Percentiles rank a stretch among this genome's conserved stretches.
These are phyloP conservation scores for Fusarium scirpi DNA, from an alignment of 2,329 filamentous ascomycete species.

Conservation along the genomic window DNA sequence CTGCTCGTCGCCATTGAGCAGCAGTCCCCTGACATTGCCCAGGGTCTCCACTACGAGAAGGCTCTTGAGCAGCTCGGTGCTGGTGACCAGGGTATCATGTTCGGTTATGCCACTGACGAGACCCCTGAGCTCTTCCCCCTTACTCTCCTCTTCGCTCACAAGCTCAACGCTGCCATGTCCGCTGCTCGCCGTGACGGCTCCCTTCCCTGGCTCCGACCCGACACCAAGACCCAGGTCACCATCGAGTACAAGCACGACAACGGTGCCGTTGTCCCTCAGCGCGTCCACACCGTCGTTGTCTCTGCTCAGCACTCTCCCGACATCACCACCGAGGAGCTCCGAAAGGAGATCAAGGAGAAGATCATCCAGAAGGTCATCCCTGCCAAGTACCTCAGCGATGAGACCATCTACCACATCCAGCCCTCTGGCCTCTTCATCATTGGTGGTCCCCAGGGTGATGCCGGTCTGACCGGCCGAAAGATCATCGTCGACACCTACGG, in stretches of 20 bases:
- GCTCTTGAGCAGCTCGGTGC: slow-evolving; percentile 97
- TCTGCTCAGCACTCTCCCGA: slow-evolving; percentile 92
- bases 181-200: slow-evolving; percentile 87
- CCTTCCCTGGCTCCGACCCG: slow-evolving; percentile 94
- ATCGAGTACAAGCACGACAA: slow-evolving; percentile 98
- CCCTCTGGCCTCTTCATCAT: slow-evolving; percentile 99
- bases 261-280: slow-evolving; percentile 89
- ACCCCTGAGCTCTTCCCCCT: slow-evolving; percentile 96
- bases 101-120: slow-evolving; percentile 99
- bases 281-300: slow-evolving; percentile 97
- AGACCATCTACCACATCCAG: slow-evolving; percentile 98
- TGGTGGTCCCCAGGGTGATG: slow-evolving; percentile 98
- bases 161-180: slow-evolving; percentile 96
- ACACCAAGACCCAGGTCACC: slow-evolving; percentile 99
- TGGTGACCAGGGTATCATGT: slow-evolving; percentile 99
- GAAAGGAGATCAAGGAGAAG: slow-evolving; percentile 96
- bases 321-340: slow-evolving; percentile 90
- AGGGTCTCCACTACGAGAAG: slow-evolving; percentile 98
- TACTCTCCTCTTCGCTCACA: slow-evolving; percentile 93
- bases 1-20: slow-evolving; percentile 98
- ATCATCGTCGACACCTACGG: slow-evolving; percentile 99
- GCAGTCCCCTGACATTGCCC: slow-evolving; percentile 98
- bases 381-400: slow-evolving; percentile 88
- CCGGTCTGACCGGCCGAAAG: slow-evolving; percentile 98
- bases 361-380: slow-evolving; percentile 97